Conservation (phyloP, 495 filamentous ascomycete species). For the Ascobolus immersus region DNA sequence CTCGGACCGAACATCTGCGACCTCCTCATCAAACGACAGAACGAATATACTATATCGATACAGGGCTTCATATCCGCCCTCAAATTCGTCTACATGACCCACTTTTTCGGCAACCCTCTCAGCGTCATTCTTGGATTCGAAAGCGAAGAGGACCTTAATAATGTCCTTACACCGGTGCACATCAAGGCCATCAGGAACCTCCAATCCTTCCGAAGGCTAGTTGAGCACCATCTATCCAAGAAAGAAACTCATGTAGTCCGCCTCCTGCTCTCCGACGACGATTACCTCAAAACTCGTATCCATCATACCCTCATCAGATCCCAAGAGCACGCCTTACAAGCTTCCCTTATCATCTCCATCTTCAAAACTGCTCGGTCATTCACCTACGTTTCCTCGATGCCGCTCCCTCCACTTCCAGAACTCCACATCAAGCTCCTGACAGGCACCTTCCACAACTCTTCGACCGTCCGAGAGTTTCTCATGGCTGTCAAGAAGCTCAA, state of each 20-base stretch:
- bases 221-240: slow-evolving; percentile 18
- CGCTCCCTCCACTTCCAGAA: too few relatives aligned
- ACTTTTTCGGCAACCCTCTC: slow-evolving; percentile 82
- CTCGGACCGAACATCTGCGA: slow-evolving; percentile 40
- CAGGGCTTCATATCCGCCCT: slow-evolving; percentile 51
- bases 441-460: slow-evolving; percentile 29
- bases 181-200: slow-evolving; percentile 53
- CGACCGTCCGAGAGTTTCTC: slow-evolving; percentile 28
- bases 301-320: slow-evolving; percentile 13
- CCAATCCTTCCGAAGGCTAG: slow-evolving; percentile 43
- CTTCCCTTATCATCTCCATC: too few relatives aligned
- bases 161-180: slow-evolving; percentile 29
- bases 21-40: slow-evolving; percentile 48
- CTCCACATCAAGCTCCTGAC: slow-evolving; percentile 31
- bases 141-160: slow-evolving; percentile 13
- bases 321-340: slow-evolving; percentile 20
- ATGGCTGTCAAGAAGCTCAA: slow-evolving; percentile 25
- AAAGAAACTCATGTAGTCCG: slow-evolving; percentile 20
- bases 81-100: slow-evolving; percentile 90
- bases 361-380: too few relatives aligned
- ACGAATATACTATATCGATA: slow-evolving; percentile 66
- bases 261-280: slow-evolving; percentile 28
- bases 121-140: slow-evolving; percentile 33
- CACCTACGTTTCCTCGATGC: too few relatives aligned
- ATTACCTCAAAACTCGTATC: slow-evolving; percentile 20